phyloP scores from a whole-genome alignment of 306 rosid species.

The Dalbergia oliveri region DNA sequence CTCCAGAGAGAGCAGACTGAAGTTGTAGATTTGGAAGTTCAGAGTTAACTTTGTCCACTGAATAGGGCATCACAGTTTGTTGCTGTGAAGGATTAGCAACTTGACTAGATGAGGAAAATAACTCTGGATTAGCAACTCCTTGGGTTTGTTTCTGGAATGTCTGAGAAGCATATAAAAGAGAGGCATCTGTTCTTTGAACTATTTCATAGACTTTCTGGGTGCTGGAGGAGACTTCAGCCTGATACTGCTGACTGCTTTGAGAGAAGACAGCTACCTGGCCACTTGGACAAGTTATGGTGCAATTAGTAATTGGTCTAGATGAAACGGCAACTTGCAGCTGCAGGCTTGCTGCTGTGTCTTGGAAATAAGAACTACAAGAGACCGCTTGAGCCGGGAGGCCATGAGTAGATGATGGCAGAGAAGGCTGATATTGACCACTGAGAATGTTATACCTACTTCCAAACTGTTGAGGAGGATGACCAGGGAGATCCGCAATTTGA shows the following conservation, averaged over 20 bases:
- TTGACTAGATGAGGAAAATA: constrained; percentile 60
- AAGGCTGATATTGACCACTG: constrained; percentile 73
- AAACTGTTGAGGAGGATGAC: constrained; percentile 69
- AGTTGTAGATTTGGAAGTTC: constrained; percentile 74
- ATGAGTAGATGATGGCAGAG: constrained; percentile 65
- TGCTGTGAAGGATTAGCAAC: constrained; percentile 63
- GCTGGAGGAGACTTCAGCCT: constrained; percentile 58
- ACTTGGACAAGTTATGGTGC: constrained; percentile 60
- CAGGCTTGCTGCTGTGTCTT: constrained; percentile 59
- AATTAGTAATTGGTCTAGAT: constrained; percentile 67
- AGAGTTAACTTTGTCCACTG: constrained; percentile 62
- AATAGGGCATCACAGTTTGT: constrained; percentile 57
- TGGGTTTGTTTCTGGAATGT: constrained; percentile 66
- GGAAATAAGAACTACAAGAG: constrained; percentile 65
- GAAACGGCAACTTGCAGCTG: constrained; percentile 64
- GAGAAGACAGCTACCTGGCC: constrained; percentile 64
- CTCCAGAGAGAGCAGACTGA: constrained; percentile 56
- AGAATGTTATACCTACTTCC: constrained; percentile 67
- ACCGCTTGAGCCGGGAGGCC: constrained; percentile 62
- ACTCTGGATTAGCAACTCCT: too few species aligned
- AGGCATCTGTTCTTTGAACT: constrained; percentile 67
- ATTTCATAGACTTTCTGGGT: constrained; percentile 64
- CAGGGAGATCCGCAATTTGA: constrained; percentile 67
- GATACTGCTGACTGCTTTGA: constrained; percentile 67
- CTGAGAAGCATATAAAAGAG: constrained; percentile 66